Evolutionary conservation across 2,329 filamentous ascomycete genomes (phyloP), one percentile per base, ranked within the genome.

Genomic region (Kalmusia sp.): DNA sequence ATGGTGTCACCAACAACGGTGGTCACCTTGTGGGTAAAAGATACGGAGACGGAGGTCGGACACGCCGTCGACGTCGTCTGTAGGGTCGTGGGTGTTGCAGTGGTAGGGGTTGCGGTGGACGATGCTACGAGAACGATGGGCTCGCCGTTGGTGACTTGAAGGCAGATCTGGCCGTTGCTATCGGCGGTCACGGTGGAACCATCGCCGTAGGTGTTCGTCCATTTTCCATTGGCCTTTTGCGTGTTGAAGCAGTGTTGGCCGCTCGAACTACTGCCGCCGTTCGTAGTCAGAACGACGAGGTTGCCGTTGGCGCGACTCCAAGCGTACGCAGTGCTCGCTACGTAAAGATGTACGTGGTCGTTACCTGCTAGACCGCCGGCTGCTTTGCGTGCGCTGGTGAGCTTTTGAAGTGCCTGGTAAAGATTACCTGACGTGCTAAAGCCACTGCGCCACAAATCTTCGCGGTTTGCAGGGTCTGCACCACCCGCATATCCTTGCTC

Each of bases 1-100:
- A 83, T 64, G 25, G 79, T 80, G 52, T 83, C 80, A 17, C 81
- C 81, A 39, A 67, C 78, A 38, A 76, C 77, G 1, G 80, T 83
- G 1, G 68, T 67, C 4, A 79, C 76, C 46, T 78, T 77, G 12
- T 82, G 72, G 24, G 74, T 70, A 64, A 84, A 82, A 4, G 70
- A 68, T 1, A 83, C 75, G 0, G 68, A 58, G 5, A 74, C 67
- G 1, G 66, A 30, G 1, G 64, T 60, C 1, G 70, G 67, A 27
- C 67, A 72, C 72, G 61, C 54, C 8, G 61, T 47, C n/a, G 43
- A 12, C 4, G 22, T 46, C 6, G 59, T 58, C 17, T 38, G 43
- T 3, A 59, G 43, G 0, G 66, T 67, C 3, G 49, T 45, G 12
- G 25, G 17, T 6, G 63, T 62, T 4, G 48, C 47, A 0, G 60